These are phyloP conservation scores for Castanea sativa DNA, from an alignment of 306 rosid genomes.

Conservation along the genomic window DNA sequence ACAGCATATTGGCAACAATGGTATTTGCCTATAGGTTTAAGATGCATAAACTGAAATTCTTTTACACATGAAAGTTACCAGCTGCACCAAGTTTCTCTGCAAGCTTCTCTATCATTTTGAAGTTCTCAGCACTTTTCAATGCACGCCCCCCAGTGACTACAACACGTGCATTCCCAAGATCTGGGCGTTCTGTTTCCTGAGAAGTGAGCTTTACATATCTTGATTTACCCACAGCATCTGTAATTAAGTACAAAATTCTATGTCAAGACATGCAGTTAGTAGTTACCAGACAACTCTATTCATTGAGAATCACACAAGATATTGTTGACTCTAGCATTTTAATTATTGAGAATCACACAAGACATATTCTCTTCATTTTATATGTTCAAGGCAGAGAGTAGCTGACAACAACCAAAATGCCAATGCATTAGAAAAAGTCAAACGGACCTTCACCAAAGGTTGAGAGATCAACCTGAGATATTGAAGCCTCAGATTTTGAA, in stretches of 20 bases:
- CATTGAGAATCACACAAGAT: constrained; percentile 11
- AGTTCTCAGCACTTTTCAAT: constrained; percentile 85
- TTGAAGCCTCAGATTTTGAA: constrained; percentile 58
- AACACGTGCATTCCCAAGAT: constrained; percentile 85
- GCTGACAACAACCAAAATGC: not conserved
- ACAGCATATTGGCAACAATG: not conserved
- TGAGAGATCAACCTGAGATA: constrained; percentile 93
- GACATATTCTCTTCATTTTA: not conserved
- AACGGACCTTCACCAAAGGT: constrained; percentile 76
- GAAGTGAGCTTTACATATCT: constrained; percentile 63
- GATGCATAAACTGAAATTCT: not conserved
- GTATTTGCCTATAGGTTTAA: constrained; percentile 1
- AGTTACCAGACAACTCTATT: constrained; percentile 9
- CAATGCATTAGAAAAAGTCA: constrained; percentile 25
- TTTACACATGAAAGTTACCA: constrained; percentile 39
- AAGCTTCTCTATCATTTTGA: constrained; percentile 85
- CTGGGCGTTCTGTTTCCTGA: constrained; percentile 76
- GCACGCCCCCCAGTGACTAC: constrained; percentile 91
- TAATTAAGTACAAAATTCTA: not conserved
- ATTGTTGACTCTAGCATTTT: constrained; percentile 22
- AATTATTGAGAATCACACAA: not conserved
- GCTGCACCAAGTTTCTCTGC: constrained; percentile 91
- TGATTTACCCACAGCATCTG: constrained; percentile 70
- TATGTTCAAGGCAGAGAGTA: constrained; percentile 7
- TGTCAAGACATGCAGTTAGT: not conserved